These are phyloP conservation scores for Yarrowia sp. DNA, from an alignment of 805 yeast genomes.

Conservation along the genomic window DNA sequence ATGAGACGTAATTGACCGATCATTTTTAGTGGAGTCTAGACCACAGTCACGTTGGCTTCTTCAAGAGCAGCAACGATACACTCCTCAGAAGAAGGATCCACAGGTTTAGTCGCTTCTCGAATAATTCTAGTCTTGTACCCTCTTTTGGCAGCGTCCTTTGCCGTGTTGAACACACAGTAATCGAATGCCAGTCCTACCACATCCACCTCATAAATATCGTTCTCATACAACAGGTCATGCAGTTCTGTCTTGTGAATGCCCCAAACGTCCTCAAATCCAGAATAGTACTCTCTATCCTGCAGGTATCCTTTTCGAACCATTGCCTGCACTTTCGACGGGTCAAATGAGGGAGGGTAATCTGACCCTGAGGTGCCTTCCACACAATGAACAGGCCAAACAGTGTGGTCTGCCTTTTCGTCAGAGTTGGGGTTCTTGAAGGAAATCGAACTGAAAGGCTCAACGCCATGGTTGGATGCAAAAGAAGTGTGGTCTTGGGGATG, in stretches of 20 bases:
- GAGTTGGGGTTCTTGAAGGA: constrained; percentile 60
- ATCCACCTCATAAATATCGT: constrained; percentile 64
- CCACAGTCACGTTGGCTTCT: background rate
- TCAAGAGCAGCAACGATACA: background rate
- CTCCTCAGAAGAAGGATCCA: constrained; percentile 2
- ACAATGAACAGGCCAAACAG: constrained; percentile 92
- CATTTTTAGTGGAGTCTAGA: background rate
- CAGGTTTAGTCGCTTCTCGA: constrained; percentile 11
- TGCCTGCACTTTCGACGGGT: constrained; percentile 50
- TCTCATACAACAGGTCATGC: constrained; percentile 55
- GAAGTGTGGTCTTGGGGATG: constrained; percentile 82
- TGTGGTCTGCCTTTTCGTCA: constrained; percentile 48
- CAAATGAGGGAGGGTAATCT: constrained; percentile 61
- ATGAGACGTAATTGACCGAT: no score
- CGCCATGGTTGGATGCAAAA: constrained; percentile 73
- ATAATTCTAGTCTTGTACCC: constrained; percentile 71
- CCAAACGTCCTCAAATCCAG: constrained; percentile 87
- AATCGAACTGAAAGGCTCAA: constrained; percentile 59
- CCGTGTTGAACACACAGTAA: constrained; percentile 81
- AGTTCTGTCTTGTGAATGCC: constrained; percentile 72
- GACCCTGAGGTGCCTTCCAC: constrained; percentile 75
- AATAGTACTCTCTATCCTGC: constrained; percentile 80
- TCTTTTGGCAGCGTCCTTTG: constrained; percentile 65
- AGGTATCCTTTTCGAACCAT: constrained; percentile 75
- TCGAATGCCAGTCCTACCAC: constrained; percentile 88